These are phyloP conservation scores for Amyloporia xantha DNA, from an alignment of 768 basidiomycete species.

Conservation along the genomic window DNA sequence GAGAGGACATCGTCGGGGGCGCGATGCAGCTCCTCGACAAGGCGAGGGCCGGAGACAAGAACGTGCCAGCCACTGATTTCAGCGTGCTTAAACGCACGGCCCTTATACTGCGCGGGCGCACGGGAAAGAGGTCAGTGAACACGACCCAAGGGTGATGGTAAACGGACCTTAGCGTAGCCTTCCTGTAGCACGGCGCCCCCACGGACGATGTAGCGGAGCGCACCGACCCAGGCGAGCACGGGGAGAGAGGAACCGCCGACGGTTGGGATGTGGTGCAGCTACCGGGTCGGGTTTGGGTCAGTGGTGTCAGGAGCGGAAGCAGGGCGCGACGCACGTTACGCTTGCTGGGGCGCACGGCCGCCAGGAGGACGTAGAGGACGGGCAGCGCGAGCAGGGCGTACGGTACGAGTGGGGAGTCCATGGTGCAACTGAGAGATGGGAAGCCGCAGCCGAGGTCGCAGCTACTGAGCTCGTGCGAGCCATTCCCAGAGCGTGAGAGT, in stretches of 20 bases:
- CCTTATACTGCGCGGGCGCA: constrained; percentile 10
- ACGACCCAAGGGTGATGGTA: background rate
- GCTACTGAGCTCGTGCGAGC: background rate
- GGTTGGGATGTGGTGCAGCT: constrained; percentile 25
- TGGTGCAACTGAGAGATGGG: background rate
- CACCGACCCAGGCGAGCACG: constrained; percentile 29
- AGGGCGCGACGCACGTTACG: background rate
- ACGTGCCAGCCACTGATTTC: constrained; percentile 40
- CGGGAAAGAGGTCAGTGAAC: background rate
- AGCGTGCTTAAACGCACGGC: constrained; percentile 35
- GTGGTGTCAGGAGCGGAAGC: background rate
- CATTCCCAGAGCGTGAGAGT: too few relatives aligned
- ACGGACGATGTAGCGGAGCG: constrained; percentile 24
- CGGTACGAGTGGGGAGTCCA: background rate
- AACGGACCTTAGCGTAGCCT: constrained; percentile 30
- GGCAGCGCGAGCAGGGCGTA: background rate
- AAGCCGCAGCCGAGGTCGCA: background rate
- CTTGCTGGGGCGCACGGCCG: background rate
- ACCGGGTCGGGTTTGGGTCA: background rate
- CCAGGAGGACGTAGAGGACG: background rate
- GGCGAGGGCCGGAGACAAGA: constrained; percentile 34
- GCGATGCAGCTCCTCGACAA: constrained; percentile 46
- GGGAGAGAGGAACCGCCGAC: constrained; percentile 28
- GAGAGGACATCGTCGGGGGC: constrained; percentile 40
- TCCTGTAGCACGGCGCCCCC: constrained; percentile 29